Evolutionary conservation across 345 rosid species (phyloP).

Genomic region (Gossypium bickii): DNA sequence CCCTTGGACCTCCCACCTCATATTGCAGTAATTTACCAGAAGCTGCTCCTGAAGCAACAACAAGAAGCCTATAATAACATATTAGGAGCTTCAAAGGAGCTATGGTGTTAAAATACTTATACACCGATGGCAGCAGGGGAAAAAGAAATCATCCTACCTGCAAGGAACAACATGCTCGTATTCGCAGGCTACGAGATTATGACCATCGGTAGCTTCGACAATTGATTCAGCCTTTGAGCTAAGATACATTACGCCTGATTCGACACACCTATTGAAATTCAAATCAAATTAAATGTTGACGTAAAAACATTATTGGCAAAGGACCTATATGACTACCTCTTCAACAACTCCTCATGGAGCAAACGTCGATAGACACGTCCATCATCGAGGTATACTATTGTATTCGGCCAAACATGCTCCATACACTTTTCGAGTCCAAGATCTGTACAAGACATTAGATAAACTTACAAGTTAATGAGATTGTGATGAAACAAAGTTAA

Average conservation of each 20-base stretch:
- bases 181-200: conserved; percentile 72
- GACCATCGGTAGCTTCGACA: conserved; percentile 64
- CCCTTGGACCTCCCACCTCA: conserved; percentile 94
- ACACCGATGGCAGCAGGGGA: background rate
- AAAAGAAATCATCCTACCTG: conserved; percentile 46
- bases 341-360: conserved; percentile 84
- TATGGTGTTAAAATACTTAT: background rate
- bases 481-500: no score
- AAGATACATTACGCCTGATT: conserved; percentile 95
- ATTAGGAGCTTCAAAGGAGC: conserved; percentile 32
- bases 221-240: conserved; percentile 87
- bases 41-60: conserved; percentile 99
- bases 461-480: no score
- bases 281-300: conserved; percentile 37
- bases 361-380: conserved; percentile 85
- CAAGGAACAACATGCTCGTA: conserved; percentile 48
- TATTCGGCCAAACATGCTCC: conserved; percentile 91
- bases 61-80: conserved; percentile 65
- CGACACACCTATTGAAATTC: conserved; percentile 78
- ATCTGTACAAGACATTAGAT: conserved; percentile 36
- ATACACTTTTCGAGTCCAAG: conserved; percentile 87
- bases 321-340: conserved; percentile 42
- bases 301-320: conserved; percentile 1
- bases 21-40: conserved; percentile 93
- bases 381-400: conserved; percentile 80